Percentiles rank a stretch among this genome's conserved stretches.
Evolutionary conservation across 2,329 filamentous ascomycete genomes (phyloP).

Genomic region (Zymoseptoria pseudotritici): DNA sequence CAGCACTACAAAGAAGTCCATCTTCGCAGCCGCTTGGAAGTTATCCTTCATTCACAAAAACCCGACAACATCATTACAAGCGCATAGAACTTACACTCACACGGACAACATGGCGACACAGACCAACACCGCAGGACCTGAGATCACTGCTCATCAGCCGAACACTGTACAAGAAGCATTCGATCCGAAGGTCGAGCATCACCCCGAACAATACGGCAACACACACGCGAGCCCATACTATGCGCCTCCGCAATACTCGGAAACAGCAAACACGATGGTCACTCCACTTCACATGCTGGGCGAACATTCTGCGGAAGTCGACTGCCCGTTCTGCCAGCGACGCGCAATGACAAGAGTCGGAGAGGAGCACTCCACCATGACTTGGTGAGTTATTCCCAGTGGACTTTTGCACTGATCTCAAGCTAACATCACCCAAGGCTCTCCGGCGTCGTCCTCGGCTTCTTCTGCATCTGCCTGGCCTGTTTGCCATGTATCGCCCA

Average conservation of each 20-base stretch:
- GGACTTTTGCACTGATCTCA: not conserved
- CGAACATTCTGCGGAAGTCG: not conserved
- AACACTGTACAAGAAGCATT: not conserved
- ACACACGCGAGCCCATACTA: not conserved
- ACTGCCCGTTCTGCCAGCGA: slow-evolving; percentile 1
- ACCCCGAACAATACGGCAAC: not conserved
- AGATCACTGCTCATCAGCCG: not conserved
- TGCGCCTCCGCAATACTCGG: not conserved
- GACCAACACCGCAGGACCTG: not conserved
- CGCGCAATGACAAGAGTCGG: not conserved
- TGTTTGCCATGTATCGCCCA: slow-evolving; percentile 7
- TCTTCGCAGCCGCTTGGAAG: not conserved
- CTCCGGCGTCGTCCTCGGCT: slow-evolving; percentile 6
- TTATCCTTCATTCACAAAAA: not conserved
- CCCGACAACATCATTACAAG: not conserved
- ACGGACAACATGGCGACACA: not conserved
- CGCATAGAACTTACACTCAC: not conserved
- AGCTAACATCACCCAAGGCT: not conserved
- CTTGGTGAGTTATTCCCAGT: not conserved
- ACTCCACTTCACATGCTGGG: not conserved
- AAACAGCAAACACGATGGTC: not conserved
- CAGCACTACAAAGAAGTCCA: not conserved
- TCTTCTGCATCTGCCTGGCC: slow-evolving; percentile 10
- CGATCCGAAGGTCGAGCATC: not conserved
- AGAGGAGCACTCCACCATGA: slow-evolving; percentile 1